Conservation (phyloP, 257 asterid genomes). For the Solanum clarkiae region DNA sequence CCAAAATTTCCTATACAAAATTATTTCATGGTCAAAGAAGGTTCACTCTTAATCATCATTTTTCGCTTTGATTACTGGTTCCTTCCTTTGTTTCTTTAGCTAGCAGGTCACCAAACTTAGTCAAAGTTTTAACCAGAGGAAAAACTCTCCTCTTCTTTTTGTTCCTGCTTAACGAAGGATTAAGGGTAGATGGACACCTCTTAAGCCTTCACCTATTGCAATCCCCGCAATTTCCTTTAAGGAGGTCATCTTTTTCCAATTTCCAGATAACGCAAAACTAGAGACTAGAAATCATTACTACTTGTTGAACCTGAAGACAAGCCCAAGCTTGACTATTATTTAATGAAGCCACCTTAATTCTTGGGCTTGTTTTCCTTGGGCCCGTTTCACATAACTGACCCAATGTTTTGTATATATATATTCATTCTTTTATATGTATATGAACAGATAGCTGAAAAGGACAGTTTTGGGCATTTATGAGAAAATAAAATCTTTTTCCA, state of each 20-base stretch:
- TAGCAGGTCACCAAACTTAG: not conserved
- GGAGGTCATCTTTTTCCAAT: not conserved
- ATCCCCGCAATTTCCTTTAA: not conserved
- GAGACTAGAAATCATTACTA: not conserved
- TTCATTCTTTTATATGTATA: not conserved
- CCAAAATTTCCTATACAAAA: not conserved
- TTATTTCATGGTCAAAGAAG: not conserved
- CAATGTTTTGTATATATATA: not conserved
- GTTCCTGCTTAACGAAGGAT: not conserved
- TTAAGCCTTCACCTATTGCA: not conserved
- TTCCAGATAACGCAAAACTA: not conserved
- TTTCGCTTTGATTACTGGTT: not conserved
- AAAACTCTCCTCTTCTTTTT: not conserved
- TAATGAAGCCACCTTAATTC: not conserved
- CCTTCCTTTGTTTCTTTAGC: not conserved
- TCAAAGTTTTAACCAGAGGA: not conserved
- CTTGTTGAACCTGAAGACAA: not conserved
- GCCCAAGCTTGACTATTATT: not conserved
- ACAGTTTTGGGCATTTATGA: not conserved
- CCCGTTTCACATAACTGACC: not conserved
- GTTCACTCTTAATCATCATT: not conserved
- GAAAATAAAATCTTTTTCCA: not conserved
- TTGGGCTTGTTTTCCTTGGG: not conserved
- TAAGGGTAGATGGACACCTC: not conserved
- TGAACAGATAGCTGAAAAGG: not conserved